Base-by-base conservation (phyloP, 345 rosid species). In the Viola odorata region DNA sequence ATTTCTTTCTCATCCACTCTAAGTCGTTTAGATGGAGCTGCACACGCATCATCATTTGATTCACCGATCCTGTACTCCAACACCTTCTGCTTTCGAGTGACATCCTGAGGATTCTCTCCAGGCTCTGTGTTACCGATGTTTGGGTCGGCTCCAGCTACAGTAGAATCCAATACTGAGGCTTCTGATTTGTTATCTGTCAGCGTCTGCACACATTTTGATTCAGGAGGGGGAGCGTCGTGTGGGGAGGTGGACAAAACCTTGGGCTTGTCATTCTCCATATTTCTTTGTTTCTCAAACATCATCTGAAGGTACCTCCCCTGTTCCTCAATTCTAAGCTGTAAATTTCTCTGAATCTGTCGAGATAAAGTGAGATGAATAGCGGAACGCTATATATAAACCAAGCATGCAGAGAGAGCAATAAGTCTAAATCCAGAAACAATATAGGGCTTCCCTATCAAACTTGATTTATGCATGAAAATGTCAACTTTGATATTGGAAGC, bases 271-370 rank as follows among this genome's bases (percentile, higher is more conserved):
- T 51, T 69, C 45, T 54, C 84, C 69, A 66, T 72, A 74, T 55
- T 78, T 64, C 69, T 82, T 74, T 80, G 87, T 65, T 80, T 75
- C 77, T 86, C 89, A 67, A 84, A 72, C 84, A 86, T 82, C 84
- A 69, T 67, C 67, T 72, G 70, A 61, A 86, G 81, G 17, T 76
- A n/a, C 76, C 72, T 87, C 13, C 95, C 97, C 41, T 87, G 95
- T 80, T 90, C 90, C 76, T 90, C 94, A 41, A 87, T 84, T 63
- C 80, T 76, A 62, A 84, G 58, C 75, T 87, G 95, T 75, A 90
- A 68, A 52, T 84, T 84, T 79, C 95, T 82, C 80, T 87, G 98
- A 69, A 81, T 87, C 98, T 92, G 85, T 60, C 48, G 23, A 53
- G 47, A 70, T 49, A 49, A 48, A 45, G 45, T 1, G 40, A 32